Conservation (phyloP, 306 rosid species). For the Castanea sativa region DNA sequence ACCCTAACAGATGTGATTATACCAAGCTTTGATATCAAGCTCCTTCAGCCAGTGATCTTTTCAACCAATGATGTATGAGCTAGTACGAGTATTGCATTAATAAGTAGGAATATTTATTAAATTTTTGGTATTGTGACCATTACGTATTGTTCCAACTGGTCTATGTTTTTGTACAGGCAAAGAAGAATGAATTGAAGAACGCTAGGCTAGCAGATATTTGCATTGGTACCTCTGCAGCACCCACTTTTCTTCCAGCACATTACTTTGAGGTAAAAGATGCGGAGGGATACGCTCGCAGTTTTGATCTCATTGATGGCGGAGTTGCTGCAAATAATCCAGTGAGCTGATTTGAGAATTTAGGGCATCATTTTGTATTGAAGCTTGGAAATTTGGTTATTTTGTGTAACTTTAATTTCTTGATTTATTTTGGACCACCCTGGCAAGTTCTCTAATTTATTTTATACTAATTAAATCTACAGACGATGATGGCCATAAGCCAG, state of each 20-base stretch:
- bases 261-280: slow-evolving; percentile 25
- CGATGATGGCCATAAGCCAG: slow-evolving; percentile 41
- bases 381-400: not conserved
- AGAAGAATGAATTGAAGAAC: slow-evolving; percentile 20
- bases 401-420: not conserved
- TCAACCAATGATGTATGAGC: slow-evolving; percentile 34
- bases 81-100: not conserved
- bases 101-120: too few relatives aligned
- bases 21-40: slow-evolving; percentile 43
- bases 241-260: slow-evolving; percentile 42
- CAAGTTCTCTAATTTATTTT: not conserved
- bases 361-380: not conserved
- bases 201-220: slow-evolving; percentile 37
- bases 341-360: not conserved
- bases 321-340: slow-evolving; percentile 52
- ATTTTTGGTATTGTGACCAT: too few relatives aligned
- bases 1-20: slow-evolving; percentile 5
- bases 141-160: too few relatives aligned
- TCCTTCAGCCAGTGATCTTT: slow-evolving; percentile 44
- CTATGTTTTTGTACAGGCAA: slow-evolving; percentile 17
- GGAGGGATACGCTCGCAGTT: slow-evolving; percentile 19
- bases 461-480: slow-evolving; percentile 6
- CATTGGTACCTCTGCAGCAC: slow-evolving; percentile 49
- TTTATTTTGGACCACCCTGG: not conserved
- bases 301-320: slow-evolving; percentile 42